A percentile compares a stretch with the other conserved stretches of the same genome.
phyloP scores from a whole-genome alignment of 2,329 filamentous ascomycete genomes.

The Blastomyces gilchristii region DNA sequence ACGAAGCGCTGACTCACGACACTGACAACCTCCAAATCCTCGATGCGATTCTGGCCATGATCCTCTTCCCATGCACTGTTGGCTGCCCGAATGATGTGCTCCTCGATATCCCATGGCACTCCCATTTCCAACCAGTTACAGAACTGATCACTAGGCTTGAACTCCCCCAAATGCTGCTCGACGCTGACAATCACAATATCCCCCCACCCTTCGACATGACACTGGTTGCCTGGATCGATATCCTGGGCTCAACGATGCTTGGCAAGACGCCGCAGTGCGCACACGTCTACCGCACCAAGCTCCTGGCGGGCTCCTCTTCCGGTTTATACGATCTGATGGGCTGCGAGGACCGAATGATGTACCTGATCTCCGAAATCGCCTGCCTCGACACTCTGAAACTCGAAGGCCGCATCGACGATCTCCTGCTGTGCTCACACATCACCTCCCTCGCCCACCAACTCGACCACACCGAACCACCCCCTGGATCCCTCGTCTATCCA shows the following conservation, averaged over 20 bases:
- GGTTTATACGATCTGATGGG: constrained; percentile 92
- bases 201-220: constrained; percentile 92
- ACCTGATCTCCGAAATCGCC: constrained; percentile 92
- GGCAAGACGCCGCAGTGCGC: constrained; percentile 79
- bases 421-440: constrained; percentile 80
- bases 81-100: constrained; percentile 74
- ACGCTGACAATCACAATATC: constrained; percentile 47
- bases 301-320: constrained; percentile 54
- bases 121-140: constrained; percentile 87
- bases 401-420: constrained; percentile 67
- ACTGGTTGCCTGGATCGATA: constrained; percentile 81
- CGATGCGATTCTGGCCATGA: constrained; percentile 83
- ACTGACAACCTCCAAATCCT: constrained; percentile 76
- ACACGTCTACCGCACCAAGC: constrained; percentile 91
- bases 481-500: constrained; percentile 51
- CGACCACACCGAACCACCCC: constrained; percentile 61
- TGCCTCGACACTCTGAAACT: constrained; percentile 84
- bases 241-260: constrained; percentile 85
- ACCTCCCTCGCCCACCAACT: constrained; percentile 80
- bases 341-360: constrained; percentile 95
- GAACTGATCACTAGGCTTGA: constrained; percentile 78
- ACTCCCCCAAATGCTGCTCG: constrained; percentile 57
- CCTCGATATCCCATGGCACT: constrained; percentile 90
- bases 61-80: constrained; percentile 88
- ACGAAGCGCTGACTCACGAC: constrained; percentile 66